Conservation (phyloP, 1,284 basidiomycete genomes). For the Puccinia novopanici region DNA sequence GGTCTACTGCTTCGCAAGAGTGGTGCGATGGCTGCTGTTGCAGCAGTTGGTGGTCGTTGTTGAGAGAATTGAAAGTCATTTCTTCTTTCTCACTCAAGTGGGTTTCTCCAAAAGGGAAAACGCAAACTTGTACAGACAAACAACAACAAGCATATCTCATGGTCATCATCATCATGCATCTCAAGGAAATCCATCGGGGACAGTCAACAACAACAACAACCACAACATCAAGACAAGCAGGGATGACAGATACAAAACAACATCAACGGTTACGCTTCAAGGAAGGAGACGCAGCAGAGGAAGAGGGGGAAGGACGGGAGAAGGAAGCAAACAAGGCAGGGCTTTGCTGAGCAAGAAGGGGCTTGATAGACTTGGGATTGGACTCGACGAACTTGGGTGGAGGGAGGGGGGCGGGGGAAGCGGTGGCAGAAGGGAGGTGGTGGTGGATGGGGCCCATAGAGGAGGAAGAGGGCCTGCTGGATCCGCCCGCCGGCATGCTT, state of each 20-base stretch:
- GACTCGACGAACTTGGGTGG: conserved; percentile 27
- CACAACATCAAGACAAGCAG: no score
- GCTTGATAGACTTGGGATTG: conserved; percentile 41
- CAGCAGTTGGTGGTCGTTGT: not conserved
- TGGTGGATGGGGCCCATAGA: not conserved
- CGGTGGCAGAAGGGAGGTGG: not conserved
- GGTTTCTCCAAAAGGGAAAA: no score
- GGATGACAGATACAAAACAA: not conserved
- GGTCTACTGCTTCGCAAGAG: no score
- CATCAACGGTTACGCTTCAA: conserved; percentile 8
- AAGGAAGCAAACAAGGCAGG: not conserved
- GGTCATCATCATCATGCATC: no score
- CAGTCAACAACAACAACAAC: no score
- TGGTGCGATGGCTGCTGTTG: not conserved
- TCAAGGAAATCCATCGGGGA: no score
- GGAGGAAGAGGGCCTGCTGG: not conserved
- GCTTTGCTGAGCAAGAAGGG: conserved; percentile 16
- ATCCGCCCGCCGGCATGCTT: not conserved
- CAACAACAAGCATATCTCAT: no score
- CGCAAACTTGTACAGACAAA: no score
- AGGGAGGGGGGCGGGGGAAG: not conserved
- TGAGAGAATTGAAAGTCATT: not conserved
- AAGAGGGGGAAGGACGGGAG: not conserved
- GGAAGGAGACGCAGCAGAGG: not conserved
- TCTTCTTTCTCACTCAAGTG: not conserved